These are phyloP conservation scores for Pecoramyces ruminantium DNA, from an alignment of 192 early-diverging fungal species.

Conservation along the genomic window DNA sequence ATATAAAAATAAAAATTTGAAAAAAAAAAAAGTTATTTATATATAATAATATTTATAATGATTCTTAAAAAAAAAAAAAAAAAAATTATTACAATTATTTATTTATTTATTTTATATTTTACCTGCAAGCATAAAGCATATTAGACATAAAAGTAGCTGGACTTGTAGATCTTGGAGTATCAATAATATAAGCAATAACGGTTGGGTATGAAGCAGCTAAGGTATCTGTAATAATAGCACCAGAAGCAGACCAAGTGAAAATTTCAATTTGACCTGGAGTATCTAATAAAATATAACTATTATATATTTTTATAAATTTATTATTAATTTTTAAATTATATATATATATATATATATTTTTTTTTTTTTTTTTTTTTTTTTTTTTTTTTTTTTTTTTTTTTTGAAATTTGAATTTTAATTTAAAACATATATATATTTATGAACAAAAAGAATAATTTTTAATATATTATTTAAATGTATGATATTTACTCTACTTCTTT, in stretches of 20 bases:
- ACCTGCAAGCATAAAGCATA: constrained; percentile 84
- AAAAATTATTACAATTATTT: neutral
- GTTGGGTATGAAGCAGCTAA: constrained; percentile 83
- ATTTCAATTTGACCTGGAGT: constrained; percentile 99
- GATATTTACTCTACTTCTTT: constrained; percentile 42
- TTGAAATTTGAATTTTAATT: no score
- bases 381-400: no score
- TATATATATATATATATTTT: neutral
- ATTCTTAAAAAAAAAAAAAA: no score
- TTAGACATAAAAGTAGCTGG: constrained; percentile 98
- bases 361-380: no score
- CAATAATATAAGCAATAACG: constrained; percentile 81
- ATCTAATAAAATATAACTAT: constrained; percentile 68
- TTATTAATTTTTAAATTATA: neutral
- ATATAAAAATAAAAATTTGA: no score
- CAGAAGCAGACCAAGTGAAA: constrained; percentile 96
- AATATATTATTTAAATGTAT: constrained; percentile 1
- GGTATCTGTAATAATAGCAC: constrained; percentile 86
- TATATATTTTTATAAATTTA: neutral
- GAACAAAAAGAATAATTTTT: no score
- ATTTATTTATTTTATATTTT: neutral
- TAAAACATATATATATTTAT: no score
- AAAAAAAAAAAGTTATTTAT: no score
- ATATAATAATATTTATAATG: no score
- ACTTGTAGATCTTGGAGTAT: constrained; percentile 78